A percentile compares a stretch with the other conserved stretches of the same genome.
Conservation (phyloP, 352 stramenopile species). For the Hyaloperonospora arabidopsidis region DNA sequence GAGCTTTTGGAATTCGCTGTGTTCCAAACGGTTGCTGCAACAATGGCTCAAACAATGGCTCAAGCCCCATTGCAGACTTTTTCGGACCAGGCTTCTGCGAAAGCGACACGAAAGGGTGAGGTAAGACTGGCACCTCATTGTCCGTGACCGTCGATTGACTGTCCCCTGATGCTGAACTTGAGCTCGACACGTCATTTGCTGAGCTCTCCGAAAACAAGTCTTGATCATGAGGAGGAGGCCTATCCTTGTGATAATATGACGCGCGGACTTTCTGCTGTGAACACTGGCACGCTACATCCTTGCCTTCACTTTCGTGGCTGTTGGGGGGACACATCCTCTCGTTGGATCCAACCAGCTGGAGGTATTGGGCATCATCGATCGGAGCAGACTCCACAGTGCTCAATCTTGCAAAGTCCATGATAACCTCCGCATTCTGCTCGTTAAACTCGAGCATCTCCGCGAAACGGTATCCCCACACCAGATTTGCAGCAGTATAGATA, state of each 20-base stretch:
- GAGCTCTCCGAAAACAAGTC: conserved; percentile 28
- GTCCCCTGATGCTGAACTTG: conserved; percentile 24
- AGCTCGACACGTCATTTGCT: conserved; percentile 20
- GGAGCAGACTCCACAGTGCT: conserved; percentile 44
- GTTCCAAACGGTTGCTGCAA: conserved; percentile 59
- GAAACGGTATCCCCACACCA: conserved; percentile 70
- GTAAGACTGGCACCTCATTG: conserved; percentile 7
- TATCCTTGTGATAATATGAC: conserved; percentile 13
- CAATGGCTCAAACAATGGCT: conserved; percentile 71
- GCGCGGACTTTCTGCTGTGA: conserved; percentile 21
- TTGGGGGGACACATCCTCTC: conserved; percentile 1
- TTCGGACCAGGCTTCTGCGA: conserved; percentile 20
- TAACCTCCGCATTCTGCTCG: conserved; percentile 48
- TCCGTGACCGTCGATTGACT: conserved; percentile 16
- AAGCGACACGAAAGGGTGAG: conserved; percentile 16
- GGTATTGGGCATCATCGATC: conserved; percentile 46
- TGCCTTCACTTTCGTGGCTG: conserved; percentile 8
- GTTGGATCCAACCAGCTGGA: conserved; percentile 20
- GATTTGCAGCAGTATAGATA: conserved; percentile 57
- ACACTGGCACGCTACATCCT: conserved; percentile 8
- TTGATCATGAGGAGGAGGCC: conserved; percentile 17
- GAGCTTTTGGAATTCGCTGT: conserved; percentile 37
- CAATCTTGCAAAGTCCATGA: conserved; percentile 78
- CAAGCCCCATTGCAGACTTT: conserved; percentile 53
- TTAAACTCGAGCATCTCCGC: conserved; percentile 67